A percentile compares a stretch with the other conserved stretches of the same genome.
Evolutionary conservation across 768 basidiomycete species (phyloP).

Genomic region (Collybia sp.): DNA sequence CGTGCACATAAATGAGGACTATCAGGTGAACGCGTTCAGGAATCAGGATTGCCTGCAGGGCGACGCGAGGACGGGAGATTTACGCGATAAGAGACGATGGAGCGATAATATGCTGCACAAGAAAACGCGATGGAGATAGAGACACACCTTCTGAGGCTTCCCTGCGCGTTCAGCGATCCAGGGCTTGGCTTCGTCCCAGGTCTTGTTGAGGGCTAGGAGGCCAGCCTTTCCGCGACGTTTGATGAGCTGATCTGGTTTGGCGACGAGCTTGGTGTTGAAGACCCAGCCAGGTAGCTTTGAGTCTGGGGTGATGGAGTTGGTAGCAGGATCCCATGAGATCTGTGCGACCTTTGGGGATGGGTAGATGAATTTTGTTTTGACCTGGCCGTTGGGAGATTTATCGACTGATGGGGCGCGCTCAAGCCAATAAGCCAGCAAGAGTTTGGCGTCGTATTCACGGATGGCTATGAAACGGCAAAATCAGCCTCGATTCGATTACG

Average conservation of each 20-base stretch:
- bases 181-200: slow-evolving; percentile 78
- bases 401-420: slow-evolving; percentile 78
- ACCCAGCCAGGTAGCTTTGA: slow-evolving; percentile 74
- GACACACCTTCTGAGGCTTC: slow-evolving; percentile 81
- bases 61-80: slow-evolving; percentile 10
- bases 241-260: slow-evolving; percentile 98
- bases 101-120: slow-evolving; percentile 8
- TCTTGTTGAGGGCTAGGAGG: slow-evolving; percentile 90
- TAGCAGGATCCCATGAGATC: slow-evolving; percentile 75
- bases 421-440: slow-evolving; percentile 96
- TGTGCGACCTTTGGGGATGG: slow-evolving; percentile 80
- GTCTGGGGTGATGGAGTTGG: slow-evolving; percentile 49
- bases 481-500: not conserved
- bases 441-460: slow-evolving; percentile 98
- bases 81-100: slow-evolving; percentile 9
- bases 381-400: slow-evolving; percentile 41
- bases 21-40: not conserved
- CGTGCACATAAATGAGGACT: slow-evolving; percentile 13
- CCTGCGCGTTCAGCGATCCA: slow-evolving; percentile 91
- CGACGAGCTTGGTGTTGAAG: slow-evolving; percentile 83
- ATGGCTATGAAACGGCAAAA: slow-evolving; percentile 39
- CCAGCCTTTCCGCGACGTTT: slow-evolving; percentile 99
- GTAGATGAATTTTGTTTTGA: slow-evolving; percentile 57
- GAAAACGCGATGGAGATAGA: slow-evolving; percentile 12
- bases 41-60: slow-evolving; percentile 15